These are phyloP conservation scores for Antarctomyces pellizariae DNA, from an alignment of 495 filamentous ascomycete genomes.

Conservation along the genomic window DNA sequence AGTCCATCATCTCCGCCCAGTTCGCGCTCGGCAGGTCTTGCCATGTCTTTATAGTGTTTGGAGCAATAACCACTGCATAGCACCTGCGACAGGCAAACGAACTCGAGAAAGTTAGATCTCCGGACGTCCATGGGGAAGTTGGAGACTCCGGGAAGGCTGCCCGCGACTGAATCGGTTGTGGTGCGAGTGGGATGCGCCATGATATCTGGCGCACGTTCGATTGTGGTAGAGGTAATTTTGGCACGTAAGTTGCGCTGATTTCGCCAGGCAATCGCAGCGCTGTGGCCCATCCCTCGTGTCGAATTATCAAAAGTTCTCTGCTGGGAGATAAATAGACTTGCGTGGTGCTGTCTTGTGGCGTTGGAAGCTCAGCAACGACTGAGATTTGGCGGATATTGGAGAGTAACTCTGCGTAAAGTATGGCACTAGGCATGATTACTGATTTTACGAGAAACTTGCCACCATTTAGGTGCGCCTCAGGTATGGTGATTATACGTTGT, in stretches of 20 bases:
- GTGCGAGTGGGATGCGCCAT: slow-evolving; percentile 44
- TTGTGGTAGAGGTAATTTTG: slow-evolving; percentile 12
- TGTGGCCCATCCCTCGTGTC: slow-evolving; percentile 27
- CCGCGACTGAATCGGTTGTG: slow-evolving; percentile 15
- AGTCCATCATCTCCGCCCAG: slow-evolving; percentile 99
- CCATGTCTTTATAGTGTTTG: slow-evolving; percentile 34
- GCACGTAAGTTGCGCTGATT: slow-evolving; percentile 19
- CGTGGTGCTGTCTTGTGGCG: slow-evolving; percentile 21
- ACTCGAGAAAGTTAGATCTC: slow-evolving; percentile 26
- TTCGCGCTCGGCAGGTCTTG: slow-evolving; percentile 89
- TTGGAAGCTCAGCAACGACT: slow-evolving; percentile 40
- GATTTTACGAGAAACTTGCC: no score
- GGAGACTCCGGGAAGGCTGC: slow-evolving; percentile 9
- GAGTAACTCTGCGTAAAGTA: slow-evolving; percentile 70
- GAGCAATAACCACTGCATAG: slow-evolving; percentile 18
- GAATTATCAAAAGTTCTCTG: slow-evolving; percentile 23
- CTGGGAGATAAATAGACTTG: no score
- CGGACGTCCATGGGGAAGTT: slow-evolving; percentile 50
- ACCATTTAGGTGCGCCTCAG: no score
- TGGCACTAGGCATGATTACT: no score
- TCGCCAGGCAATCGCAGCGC: slow-evolving; percentile 42
- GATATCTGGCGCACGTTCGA: slow-evolving; percentile 25
- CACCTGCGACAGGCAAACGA: slow-evolving; percentile 46
- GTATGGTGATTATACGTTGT: no score
- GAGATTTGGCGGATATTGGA: slow-evolving; percentile 70